These are phyloP conservation scores for Pascua guehoae DNA, from an alignment of 1,284 basidiomycete species.

Conservation along the genomic window DNA sequence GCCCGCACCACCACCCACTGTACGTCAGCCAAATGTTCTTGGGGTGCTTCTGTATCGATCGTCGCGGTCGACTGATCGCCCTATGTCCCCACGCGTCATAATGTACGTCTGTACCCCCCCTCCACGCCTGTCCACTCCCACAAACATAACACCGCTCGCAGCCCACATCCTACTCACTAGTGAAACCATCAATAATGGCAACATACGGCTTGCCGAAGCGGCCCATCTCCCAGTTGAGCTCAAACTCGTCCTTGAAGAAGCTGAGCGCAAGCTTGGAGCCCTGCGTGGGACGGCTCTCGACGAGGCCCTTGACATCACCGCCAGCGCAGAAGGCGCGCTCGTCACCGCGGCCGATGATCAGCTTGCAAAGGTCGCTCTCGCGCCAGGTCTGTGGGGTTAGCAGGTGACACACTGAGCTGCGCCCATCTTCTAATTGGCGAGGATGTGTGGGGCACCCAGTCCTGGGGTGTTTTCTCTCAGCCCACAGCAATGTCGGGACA, in stretches of 20 bases:
- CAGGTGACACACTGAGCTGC: too few species aligned
- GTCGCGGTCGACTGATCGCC: too few species aligned
- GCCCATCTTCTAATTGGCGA: too few species aligned
- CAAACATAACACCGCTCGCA: not conserved
- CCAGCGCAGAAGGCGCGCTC: conserved; percentile 90
- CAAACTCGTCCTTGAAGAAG: conserved; percentile 93
- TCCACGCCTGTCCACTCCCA: not conserved
- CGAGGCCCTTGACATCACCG: conserved; percentile 67
- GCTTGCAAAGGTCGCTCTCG: conserved; percentile 65
- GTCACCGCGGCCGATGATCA: conserved; percentile 72
- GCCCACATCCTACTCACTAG: conserved; percentile 60
- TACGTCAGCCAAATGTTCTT: not conserved
- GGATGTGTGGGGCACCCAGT: not conserved
- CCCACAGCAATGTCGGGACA: too few species aligned
- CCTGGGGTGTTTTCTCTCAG: not conserved
- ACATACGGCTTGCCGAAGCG: conserved; percentile 81
- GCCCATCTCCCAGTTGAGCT: conserved; percentile 81
- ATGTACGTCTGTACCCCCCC: not conserved
- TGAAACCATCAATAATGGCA: conserved; percentile 82
- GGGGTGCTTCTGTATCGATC: too few species aligned
- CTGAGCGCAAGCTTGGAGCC: conserved; percentile 59
- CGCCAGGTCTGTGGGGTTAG: conserved; percentile 65
- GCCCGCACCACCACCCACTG: conserved; percentile 96
- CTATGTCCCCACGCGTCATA: conserved; percentile 2
- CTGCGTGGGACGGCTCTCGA: conserved; percentile 23